phyloP scores from a whole-genome alignment of 768 basidiomycete genomes.

The Phanerochaete carnosa region DNA sequence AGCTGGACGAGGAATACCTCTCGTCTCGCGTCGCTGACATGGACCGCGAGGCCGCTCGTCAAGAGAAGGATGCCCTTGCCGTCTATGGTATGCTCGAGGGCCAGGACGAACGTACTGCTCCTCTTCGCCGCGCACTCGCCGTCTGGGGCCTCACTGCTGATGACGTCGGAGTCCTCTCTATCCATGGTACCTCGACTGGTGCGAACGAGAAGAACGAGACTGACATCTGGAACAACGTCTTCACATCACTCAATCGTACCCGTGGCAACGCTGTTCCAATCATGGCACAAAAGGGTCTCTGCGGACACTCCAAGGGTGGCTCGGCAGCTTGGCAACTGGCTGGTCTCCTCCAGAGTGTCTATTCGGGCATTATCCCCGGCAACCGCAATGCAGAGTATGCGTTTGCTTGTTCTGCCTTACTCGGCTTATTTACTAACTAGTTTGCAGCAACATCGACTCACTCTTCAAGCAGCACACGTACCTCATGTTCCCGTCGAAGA shows the following conservation, averaged over 20 bases:
- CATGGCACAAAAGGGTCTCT: conserved; percentile 95
- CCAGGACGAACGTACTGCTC: conserved; percentile 78
- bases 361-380: conserved; percentile 85
- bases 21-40: conserved; percentile 76
- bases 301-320: conserved; percentile 98
- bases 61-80: conserved; percentile 90
- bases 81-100: conserved; percentile 97
- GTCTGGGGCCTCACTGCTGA: conserved; percentile 95
- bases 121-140: conserved; percentile 91
- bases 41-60: conserved; percentile 85
- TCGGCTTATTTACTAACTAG: not conserved
- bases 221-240: conserved; percentile 93
- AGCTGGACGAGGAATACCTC: conserved; percentile 65
- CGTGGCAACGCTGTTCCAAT: conserved; percentile 96
- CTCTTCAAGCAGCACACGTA: conserved; percentile 85
- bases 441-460: conserved; percentile 82
- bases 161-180: conserved; percentile 87
- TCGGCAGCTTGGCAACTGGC: conserved; percentile 98
- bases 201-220: conserved; percentile 98
- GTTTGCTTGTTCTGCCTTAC: not conserved
- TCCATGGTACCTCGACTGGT: conserved; percentile 84
- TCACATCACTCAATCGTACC: conserved; percentile 84
- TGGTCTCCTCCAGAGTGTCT: conserved; percentile 84
- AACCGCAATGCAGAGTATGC: conserved; percentile 96
- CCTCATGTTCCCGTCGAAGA: conserved; percentile 96